Percentiles rank a stretch among this genome's conserved stretches.
These are phyloP conservation scores for Aspergillus aculeatinus DNA, from an alignment of 2,329 filamentous ascomycete species.

Conservation along the genomic window DNA sequence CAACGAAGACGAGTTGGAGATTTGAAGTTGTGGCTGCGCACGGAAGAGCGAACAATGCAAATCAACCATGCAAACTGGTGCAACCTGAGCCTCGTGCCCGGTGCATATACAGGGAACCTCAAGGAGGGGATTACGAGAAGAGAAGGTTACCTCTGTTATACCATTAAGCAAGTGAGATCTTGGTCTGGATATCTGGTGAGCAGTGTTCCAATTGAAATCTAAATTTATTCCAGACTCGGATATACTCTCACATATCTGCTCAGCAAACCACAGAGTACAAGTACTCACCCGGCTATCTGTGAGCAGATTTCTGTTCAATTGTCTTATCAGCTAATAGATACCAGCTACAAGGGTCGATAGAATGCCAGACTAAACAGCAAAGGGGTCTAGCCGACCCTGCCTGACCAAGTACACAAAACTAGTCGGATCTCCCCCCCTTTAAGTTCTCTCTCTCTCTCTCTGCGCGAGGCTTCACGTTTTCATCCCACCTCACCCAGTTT, in stretches of 20 bases:
- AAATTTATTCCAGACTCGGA: neutral
- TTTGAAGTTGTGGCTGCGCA: no score
- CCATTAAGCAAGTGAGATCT: no score
- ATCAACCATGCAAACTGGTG: no score
- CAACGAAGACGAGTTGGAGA: no score
- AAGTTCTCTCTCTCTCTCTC: no score
- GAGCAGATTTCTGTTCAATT: neutral
- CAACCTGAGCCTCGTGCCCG: no score
- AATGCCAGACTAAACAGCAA: neutral
- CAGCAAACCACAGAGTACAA: neutral
- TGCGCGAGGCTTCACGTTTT: neutral
- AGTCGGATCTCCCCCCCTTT: neutral
- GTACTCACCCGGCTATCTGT: neutral
- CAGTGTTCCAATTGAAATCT: neutral
- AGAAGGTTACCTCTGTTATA: no score
- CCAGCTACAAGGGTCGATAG: neutral
- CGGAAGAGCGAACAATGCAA: no score
- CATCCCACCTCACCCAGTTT: neutral
- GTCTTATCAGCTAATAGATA: neutral
- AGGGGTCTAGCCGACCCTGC: neutral
- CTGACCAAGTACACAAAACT: neutral
- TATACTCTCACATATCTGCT: neutral
- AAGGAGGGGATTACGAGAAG: no score
- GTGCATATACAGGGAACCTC: no score
- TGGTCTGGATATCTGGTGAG: neutral